A percentile compares a stretch with the other conserved stretches of the same genome.
phyloP scores from a whole-genome alignment of 768 basidiomycete genomes.

The Cystoderma amianthinum region DNA sequence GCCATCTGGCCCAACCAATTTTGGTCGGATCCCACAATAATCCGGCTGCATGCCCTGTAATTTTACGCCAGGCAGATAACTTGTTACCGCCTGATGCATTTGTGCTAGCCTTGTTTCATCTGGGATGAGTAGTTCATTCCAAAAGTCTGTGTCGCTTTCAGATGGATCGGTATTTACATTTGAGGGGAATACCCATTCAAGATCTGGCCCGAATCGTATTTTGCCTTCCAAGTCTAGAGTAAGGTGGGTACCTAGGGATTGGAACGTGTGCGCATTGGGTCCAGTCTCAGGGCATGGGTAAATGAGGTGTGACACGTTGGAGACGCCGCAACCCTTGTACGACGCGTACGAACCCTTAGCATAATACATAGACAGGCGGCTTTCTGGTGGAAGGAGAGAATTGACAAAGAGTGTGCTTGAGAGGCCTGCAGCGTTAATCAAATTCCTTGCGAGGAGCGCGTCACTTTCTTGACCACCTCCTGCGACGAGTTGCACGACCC shows the following conservation, averaged over 20 bases:
- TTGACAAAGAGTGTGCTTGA: slow-evolving; percentile 68
- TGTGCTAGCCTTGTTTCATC: slow-evolving; percentile 50
- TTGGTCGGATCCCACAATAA: slow-evolving; percentile 84
- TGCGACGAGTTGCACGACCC: slow-evolving; percentile 82
- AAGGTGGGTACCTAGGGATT: slow-evolving; percentile 88
- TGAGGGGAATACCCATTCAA: slow-evolving; percentile 76
- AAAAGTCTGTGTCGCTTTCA: slow-evolving; percentile 62
- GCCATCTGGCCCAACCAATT: slow-evolving; percentile 64
- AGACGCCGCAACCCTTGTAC: slow-evolving; percentile 75
- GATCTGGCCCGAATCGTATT: slow-evolving; percentile 88
- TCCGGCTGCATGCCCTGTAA: slow-evolving; percentile 66
- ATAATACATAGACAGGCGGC: slow-evolving; percentile 69
- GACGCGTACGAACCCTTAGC: slow-evolving; percentile 84
- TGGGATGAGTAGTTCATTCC: slow-evolving; percentile 60
- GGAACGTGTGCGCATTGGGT: slow-evolving; percentile 55
- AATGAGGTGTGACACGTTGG: slow-evolving; percentile 65
- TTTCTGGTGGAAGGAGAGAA: slow-evolving; percentile 48
- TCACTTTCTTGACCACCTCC: slow-evolving; percentile 38
- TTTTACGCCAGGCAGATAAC: slow-evolving; percentile 62
- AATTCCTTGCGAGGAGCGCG: slow-evolving; percentile 61
- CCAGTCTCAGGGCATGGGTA: slow-evolving; percentile 84
- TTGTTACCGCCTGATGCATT: slow-evolving; percentile 68
- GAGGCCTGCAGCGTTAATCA: slow-evolving; percentile 83
- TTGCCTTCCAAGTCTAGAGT: slow-evolving; percentile 82
- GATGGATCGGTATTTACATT: slow-evolving; percentile 19